Evolutionary conservation across 371 early-diverging fungal genomes (phyloP), one percentile per base, ranked within the genome.

Genomic region (Haplosporangium sp.): DNA sequence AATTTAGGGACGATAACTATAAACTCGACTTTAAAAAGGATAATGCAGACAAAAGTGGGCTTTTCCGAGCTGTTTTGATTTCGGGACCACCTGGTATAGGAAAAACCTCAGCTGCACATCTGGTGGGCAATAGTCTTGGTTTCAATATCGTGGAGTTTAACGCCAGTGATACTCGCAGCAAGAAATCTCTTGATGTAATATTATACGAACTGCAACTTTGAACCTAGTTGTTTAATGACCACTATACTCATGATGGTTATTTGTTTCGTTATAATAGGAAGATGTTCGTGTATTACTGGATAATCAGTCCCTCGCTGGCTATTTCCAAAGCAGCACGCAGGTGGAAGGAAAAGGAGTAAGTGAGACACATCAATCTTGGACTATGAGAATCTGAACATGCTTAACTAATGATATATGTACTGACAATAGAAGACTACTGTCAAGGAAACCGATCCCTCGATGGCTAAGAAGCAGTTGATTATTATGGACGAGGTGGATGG

Each of bases 401-500:
- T 27, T 27, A 27, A 27, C 27, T 27, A 27, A 27, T 27, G 27
- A 27, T 27, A 27, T 27, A 42, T 42, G 44, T 42, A 5, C 11
- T 8, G 44, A 10, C 1, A 15, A 42, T 74, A 82, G 83, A 72
- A 76, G 67, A 37, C 57, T 0, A 45, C 61, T n/a, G 73, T 59
- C 39, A 0, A 47, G 6, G 65, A 79, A 4, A 59, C 38, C 20
- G 63, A 74, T 19, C 74, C 72, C 0, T 58, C 83, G 1, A 77
- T 74, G 63, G 76, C 75, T n/a, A 87, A 88, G 61, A 88, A 86
- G 59, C 86, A 88, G 37, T 88, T 97, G 0, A 82, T 99, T 11
- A 93, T 99, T 60, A 99, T 99, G 99, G 99, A 99, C 87, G 99
- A 99, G 84, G 97, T 99, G 0, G 99, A 99, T 85, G 99, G 99